Base-by-base conservation (phyloP, 495 filamentous ascomycete genomes). In the Neurospora tetraspora region DNA sequence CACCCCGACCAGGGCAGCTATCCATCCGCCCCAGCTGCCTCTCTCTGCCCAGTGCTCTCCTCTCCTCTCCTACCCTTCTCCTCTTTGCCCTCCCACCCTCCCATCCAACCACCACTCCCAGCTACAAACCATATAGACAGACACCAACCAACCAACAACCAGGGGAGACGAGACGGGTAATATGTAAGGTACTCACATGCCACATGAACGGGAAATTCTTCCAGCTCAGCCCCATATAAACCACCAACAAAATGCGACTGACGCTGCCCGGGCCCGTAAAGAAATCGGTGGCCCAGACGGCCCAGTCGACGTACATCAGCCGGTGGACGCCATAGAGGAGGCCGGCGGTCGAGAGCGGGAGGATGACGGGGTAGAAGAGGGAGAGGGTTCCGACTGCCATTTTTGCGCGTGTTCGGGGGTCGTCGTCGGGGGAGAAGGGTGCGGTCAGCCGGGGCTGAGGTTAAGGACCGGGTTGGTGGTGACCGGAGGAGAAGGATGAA, bases 161-260 rank as follows among this genome's bases (percentile, higher is more conserved):
- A n/a, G n/a, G n/a, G n/a, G n/a, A n/a, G n/a, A n/a, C n/a, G n/a
- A n/a, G n/a, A n/a, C n/a, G n/a, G n/a, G n/a, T n/a, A n/a, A n/a
- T n/a, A n/a, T n/a, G n/a, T n/a, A n/a, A n/a, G n/a, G n/a, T n/a
- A 81, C 88, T 43, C 84, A 92, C 91, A 78, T 92, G 91, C 92
- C 92, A 94, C 14, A 87, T 85, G n/a, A 90, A 80, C 0, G 92
- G 92, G n/a, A 93, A 68, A 73, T 84, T 91, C 85, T 94, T 94
- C 83, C 90, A 82, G 77, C 93, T 92, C 12, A 85, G 74, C 1
- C 90, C 75, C 6, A 88, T 80, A 20, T 91, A 81, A 6, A 88
- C 20, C 5, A 90, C 71, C 31, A 85, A 82, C 11, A 89, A 69
- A 61, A 86, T 82, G 3, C 86, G 81, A 36, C 81, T 83, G 0